Conservation (phyloP, 441 rosid genomes). For the Mallotus repandus region DNA sequence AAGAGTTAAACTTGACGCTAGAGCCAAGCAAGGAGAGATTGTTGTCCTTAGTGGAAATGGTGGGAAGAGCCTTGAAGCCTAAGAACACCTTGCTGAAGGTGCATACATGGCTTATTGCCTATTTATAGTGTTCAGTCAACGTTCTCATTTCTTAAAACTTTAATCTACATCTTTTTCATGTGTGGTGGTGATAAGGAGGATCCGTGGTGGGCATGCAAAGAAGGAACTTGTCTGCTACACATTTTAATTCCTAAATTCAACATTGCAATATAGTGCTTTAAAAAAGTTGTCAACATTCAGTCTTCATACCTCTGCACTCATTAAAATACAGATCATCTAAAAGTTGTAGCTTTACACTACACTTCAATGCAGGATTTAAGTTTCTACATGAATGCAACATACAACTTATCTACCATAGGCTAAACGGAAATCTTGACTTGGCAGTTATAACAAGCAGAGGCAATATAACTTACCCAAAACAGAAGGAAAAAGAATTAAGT, state of each 20-base stretch:
- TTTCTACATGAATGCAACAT: too few relatives aligned
- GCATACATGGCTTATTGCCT: background rate
- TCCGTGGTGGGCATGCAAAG: constrained; percentile 46
- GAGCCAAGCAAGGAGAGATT: constrained; percentile 56
- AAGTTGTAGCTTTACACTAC: too few relatives aligned
- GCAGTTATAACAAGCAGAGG: background rate
- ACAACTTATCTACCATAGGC: too few relatives aligned
- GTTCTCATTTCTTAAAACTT: background rate
- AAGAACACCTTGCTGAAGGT: constrained; percentile 66
- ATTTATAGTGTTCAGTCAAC: background rate
- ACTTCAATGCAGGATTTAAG: too few relatives aligned
- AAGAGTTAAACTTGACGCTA: constrained; percentile 44
- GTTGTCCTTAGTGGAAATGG: constrained; percentile 71
- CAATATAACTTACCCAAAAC: background rate
- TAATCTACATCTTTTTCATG: background rate
- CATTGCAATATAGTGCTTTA: too few relatives aligned
- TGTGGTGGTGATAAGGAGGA: background rate
- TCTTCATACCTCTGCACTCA: too few relatives aligned
- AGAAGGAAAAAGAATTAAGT: too few relatives aligned
- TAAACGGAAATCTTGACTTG: background rate
- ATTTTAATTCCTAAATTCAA: too few relatives aligned
- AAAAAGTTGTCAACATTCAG: too few relatives aligned
- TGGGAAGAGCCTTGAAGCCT: constrained; percentile 72
- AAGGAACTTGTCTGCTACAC: constrained; percentile 27
- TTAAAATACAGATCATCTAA: too few relatives aligned